phyloP scores from a whole-genome alignment of 352 stramenopile genomes.

The Globisporangium abappressorium region DNA sequence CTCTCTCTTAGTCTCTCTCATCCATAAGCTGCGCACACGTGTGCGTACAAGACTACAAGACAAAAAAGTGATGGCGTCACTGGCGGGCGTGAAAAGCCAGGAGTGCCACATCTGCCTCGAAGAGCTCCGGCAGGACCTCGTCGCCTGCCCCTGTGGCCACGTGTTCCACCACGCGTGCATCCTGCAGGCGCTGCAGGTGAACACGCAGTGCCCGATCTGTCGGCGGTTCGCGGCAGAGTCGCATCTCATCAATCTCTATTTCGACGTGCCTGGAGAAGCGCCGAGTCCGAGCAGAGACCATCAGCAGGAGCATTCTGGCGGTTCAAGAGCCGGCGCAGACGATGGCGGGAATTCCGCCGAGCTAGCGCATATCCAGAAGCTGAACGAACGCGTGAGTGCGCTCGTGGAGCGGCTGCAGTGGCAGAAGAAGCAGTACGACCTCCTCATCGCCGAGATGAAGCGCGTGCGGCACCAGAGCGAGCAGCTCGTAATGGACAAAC shows the following conservation, averaged over 20 bases:
- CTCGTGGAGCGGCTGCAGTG: slow-evolving; percentile 73
- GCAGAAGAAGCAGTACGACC: slow-evolving; percentile 76
- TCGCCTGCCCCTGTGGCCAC: slow-evolving; percentile 62
- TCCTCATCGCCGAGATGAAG: slow-evolving; percentile 53
- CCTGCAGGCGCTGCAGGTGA: slow-evolving; percentile 69
- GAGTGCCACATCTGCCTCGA: slow-evolving; percentile 86
- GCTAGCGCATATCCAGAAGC: slow-evolving; percentile 29
- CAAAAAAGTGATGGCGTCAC: not conserved
- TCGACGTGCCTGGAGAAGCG: slow-evolving; percentile 45
- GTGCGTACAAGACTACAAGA: not conserved
- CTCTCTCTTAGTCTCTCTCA: not conserved
- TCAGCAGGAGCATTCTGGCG: not conserved
- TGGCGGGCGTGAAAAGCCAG: slow-evolving; percentile 32
- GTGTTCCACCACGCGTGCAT: slow-evolving; percentile 74
- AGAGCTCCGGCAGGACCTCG: slow-evolving; percentile 60
- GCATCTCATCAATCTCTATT: slow-evolving; percentile 64
- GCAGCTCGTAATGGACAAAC: slow-evolving; percentile 59
- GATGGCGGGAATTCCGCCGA: not conserved
- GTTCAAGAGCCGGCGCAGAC: not conserved
- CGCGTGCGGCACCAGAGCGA: slow-evolving; percentile 61
- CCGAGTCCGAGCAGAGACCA: not conserved
- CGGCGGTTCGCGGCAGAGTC: slow-evolving; percentile 35
- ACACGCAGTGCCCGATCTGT: slow-evolving; percentile 72
- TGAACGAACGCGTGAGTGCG: slow-evolving; percentile 50
- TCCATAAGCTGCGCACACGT: no score